Evolutionary conservation across 805 yeast species (phyloP).

Genomic region (Suhomyces emberorum): DNA sequence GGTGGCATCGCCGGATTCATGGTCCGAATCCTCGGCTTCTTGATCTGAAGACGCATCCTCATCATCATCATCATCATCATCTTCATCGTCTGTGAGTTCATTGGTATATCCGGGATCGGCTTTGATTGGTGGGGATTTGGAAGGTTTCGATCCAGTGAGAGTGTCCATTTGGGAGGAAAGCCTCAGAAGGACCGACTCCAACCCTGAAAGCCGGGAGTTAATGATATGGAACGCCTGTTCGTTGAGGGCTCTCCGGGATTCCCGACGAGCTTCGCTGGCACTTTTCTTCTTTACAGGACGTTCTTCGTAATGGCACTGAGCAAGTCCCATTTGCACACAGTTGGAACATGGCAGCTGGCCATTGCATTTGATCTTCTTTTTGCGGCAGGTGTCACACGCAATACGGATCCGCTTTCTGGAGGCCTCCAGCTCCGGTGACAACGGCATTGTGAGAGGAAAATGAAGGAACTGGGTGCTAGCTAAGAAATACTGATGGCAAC

Average conservation of each 20-base stretch:
- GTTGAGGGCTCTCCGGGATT: not conserved
- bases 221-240: constrained; percentile 13
- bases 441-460: not conserved
- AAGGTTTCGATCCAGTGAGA: not conserved
- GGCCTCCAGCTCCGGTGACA: not conserved
- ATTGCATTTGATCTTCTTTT: constrained; percentile 32
- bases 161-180: constrained; percentile 19
- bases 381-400: constrained; percentile 33
- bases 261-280: constrained; percentile 3
- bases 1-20: not conserved
- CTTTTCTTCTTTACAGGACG: constrained; percentile 10
- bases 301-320: constrained; percentile 24
- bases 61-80: constrained; percentile 7
- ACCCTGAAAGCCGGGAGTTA: constrained; percentile 17
- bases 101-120: not conserved
- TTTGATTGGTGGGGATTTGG: too few relatives aligned
- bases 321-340: constrained; percentile 17
- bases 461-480: too few relatives aligned
- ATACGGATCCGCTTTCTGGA: constrained; percentile 13
- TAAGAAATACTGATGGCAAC: too few relatives aligned
- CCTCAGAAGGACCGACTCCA: constrained; percentile 19
- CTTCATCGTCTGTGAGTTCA: not conserved
- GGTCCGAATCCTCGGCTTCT: constrained; percentile 10
- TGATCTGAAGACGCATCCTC: constrained; percentile 12
- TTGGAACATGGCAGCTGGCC: constrained; percentile 30